These are phyloP conservation scores for Eucalyptus erythrocorys DNA, from an alignment of 345 rosid species.

Conservation along the genomic window DNA sequence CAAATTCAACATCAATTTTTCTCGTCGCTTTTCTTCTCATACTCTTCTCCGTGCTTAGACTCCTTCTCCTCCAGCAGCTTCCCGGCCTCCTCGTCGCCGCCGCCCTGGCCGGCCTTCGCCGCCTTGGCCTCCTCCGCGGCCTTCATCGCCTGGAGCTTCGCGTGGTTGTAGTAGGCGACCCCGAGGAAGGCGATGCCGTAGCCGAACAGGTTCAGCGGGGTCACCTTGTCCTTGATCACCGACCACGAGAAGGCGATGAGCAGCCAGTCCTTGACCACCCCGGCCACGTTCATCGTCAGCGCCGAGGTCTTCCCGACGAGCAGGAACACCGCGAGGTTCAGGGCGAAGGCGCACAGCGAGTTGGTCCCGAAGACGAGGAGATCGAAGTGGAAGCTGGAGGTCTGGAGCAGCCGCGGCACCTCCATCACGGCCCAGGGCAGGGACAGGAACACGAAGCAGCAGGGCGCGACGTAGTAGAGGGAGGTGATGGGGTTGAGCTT, in stretches of 20 bases:
- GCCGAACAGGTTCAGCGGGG: not conserved
- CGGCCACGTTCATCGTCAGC: not conserved
- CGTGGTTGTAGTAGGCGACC: not conserved
- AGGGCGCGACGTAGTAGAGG: constrained; percentile 32
- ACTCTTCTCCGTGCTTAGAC: not conserved
- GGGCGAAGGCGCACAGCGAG: not conserved
- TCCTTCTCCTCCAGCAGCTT: not conserved
- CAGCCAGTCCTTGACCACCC: not conserved
- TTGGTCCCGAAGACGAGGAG: not conserved
- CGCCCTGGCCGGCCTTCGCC: not conserved
- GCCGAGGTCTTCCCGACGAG: not conserved
- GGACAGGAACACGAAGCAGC: constrained; percentile 30
- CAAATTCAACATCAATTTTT: not conserved
- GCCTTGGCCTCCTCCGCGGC: not conserved
- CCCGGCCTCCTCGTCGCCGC: not conserved
- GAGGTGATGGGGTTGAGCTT: constrained; percentile 26
- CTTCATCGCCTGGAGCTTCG: not conserved
- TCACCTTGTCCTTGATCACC: not conserved
- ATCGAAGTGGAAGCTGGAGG: not conserved
- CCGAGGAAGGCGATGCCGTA: not conserved
- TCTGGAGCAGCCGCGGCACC: constrained; percentile 21
- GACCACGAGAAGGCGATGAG: not conserved
- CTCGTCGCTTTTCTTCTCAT: not conserved
- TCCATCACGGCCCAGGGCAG: constrained; percentile 30
- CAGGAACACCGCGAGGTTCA: not conserved